These are phyloP conservation scores for Akanthomyces muscarius DNA, from an alignment of 2,329 filamentous ascomycete species.

Conservation along the genomic window DNA sequence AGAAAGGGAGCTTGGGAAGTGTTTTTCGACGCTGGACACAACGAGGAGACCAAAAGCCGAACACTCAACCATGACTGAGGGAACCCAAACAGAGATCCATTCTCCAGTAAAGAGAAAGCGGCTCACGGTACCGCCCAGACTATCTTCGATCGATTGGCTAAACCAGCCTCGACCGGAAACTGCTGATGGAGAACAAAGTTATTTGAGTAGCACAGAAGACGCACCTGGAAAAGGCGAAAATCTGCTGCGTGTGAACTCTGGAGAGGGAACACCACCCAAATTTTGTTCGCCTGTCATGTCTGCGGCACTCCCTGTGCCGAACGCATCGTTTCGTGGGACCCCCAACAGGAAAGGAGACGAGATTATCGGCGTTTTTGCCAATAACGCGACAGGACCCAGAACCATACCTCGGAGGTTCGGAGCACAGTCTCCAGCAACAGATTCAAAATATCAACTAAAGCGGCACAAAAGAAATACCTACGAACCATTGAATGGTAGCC, in stretches of 20 bases:
- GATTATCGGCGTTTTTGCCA: background rate
- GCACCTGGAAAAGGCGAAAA: background rate
- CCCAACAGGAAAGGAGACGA: background rate
- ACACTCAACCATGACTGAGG: background rate
- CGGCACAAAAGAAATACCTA: constrained; percentile 6
- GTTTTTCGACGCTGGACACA: background rate
- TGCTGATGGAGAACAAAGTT: background rate
- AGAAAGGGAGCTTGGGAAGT: background rate
- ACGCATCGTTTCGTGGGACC: background rate
- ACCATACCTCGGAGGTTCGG: background rate
- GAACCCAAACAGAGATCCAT: background rate
- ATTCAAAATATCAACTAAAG: constrained; percentile 15
- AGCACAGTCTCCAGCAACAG: constrained; percentile 7
- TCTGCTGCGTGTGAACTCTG: background rate
- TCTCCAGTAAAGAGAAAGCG: constrained; percentile 1
- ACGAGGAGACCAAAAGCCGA: background rate
- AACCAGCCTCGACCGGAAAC: background rate
- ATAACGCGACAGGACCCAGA: background rate
- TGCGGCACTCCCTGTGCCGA: no score
- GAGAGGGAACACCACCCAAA: background rate
- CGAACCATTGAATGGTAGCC: constrained; percentile 7
- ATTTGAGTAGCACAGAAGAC: background rate
- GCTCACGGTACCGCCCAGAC: constrained; percentile 9
- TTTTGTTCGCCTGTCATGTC: background rate
- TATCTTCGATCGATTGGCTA: constrained; percentile 9